Conservation (phyloP, 1,139 yeast genomes). For the Taphrina deformans region DNA sequence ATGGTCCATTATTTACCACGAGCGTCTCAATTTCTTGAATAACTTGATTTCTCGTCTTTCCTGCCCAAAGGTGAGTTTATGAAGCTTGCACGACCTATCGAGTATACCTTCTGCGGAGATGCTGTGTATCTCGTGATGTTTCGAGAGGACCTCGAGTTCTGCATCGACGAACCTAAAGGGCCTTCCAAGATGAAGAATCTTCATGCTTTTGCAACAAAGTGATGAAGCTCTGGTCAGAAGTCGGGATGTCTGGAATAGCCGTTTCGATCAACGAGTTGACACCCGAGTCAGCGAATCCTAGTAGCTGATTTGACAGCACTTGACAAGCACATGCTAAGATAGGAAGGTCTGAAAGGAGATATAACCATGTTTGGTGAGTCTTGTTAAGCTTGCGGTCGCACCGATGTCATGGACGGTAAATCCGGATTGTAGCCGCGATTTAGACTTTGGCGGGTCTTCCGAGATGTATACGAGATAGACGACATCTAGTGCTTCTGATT, state of each 20-base stretch:
- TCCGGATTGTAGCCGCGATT: neutral
- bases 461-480: neutral
- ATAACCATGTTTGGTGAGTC: neutral
- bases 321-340: neutral
- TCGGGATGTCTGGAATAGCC: too few relatives aligned
- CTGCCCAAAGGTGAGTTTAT: neutral
- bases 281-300: neutral
- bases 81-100: neutral
- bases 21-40: neutral
- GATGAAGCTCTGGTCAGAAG: too few relatives aligned
- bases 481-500: neutral
- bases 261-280: too few relatives aligned
- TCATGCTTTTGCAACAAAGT: too few relatives aligned
- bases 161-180: neutral
- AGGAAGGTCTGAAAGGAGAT: neutral
- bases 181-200: slow-evolving; percentile 5
- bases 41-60: neutral
- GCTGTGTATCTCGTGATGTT: neutral
- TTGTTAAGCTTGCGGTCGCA: neutral
- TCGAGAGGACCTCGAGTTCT: neutral
- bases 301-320: neutral
- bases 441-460: neutral
- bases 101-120: neutral
- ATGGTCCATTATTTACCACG: slow-evolving; percentile 6
- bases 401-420: neutral